A percentile compares a stretch with the other conserved stretches of the same genome.
These are phyloP conservation scores for Grifola frondosa DNA, from an alignment of 1,284 basidiomycete species.

Conservation along the genomic window DNA sequence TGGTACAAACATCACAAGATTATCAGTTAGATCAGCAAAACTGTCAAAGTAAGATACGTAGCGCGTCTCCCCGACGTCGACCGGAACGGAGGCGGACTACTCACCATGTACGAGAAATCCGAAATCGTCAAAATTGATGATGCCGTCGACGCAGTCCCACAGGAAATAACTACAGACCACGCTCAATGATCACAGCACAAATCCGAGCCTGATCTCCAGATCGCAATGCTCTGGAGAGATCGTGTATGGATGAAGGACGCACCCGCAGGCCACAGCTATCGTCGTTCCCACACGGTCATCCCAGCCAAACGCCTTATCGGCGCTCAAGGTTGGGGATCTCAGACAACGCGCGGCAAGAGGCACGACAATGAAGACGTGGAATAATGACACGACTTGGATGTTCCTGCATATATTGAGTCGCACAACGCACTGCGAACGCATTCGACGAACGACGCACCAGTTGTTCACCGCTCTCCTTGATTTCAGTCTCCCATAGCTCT, in stretches of 20 bases:
- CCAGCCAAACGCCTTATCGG: slow-evolving; percentile 60
- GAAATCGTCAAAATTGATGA: slow-evolving; percentile 51
- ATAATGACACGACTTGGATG: slow-evolving; percentile 55
- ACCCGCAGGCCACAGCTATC: slow-evolving; percentile 56
- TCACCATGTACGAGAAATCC: slow-evolving; percentile 70
- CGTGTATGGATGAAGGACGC: slow-evolving; percentile 21
- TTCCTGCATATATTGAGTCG: slow-evolving; percentile 26
- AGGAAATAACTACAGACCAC: slow-evolving; percentile 49
- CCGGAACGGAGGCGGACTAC: no score
- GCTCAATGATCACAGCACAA: background rate
- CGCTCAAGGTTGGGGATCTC: slow-evolving; percentile 37
- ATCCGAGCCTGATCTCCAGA: no score
- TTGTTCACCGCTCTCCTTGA: slow-evolving; percentile 46
- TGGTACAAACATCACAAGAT: slow-evolving; percentile 3
- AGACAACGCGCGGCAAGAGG: slow-evolving; percentile 46
- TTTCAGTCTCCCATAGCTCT: slow-evolving; percentile 41
- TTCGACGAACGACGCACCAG: slow-evolving; percentile 41
- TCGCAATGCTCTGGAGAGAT: no score
- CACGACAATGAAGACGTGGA: slow-evolving; percentile 52
- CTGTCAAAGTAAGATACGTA: slow-evolving; percentile 4
- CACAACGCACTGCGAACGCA: background rate
- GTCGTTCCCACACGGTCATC: slow-evolving; percentile 46
- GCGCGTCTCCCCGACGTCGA: no score
- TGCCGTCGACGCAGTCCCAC: slow-evolving; percentile 61
- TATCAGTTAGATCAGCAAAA: slow-evolving; percentile 1